phyloP scores from a whole-genome alignment of 345 rosid species.

The Xanthoceras sorbifolium region DNA sequence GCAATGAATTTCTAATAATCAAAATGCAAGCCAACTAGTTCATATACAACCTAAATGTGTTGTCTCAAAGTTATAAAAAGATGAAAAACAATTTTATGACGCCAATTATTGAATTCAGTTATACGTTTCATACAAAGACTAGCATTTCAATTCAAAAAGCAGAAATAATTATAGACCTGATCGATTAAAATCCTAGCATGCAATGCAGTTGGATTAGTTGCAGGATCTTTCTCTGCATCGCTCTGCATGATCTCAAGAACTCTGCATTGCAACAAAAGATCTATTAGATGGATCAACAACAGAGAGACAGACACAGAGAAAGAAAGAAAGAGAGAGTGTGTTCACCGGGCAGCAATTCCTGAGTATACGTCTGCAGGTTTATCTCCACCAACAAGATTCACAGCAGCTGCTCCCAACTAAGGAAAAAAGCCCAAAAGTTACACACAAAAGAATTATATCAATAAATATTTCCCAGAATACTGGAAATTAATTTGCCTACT shows the following conservation, averaged over 20 bases:
- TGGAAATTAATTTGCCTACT: not conserved
- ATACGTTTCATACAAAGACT: constrained; percentile 1
- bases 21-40: not conserved
- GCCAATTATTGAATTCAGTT: not conserved
- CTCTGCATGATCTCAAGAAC: constrained; percentile 77
- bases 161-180: constrained; percentile 57
- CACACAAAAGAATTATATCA: not conserved
- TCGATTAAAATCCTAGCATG: constrained; percentile 67
- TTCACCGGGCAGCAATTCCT: constrained; percentile 84
- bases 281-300: constrained; percentile 10
- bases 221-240: constrained; percentile 78
- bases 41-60: not conserved
- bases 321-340: constrained; percentile 20
- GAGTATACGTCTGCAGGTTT: constrained; percentile 97
- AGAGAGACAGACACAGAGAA: not conserved
- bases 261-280: constrained; percentile 42
- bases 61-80: not conserved
- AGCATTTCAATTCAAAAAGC: constrained; percentile 14
- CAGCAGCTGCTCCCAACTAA: constrained; percentile 97
- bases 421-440: constrained; percentile 23
- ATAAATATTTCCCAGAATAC: not conserved
- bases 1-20: not conserved
- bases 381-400: constrained; percentile 87
- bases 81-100: constrained; percentile 10
- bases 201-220: constrained; percentile 52